These are phyloP conservation scores for Hamamelis virginiana DNA, from an alignment of 164 flowering plant species.

Conservation along the genomic window DNA sequence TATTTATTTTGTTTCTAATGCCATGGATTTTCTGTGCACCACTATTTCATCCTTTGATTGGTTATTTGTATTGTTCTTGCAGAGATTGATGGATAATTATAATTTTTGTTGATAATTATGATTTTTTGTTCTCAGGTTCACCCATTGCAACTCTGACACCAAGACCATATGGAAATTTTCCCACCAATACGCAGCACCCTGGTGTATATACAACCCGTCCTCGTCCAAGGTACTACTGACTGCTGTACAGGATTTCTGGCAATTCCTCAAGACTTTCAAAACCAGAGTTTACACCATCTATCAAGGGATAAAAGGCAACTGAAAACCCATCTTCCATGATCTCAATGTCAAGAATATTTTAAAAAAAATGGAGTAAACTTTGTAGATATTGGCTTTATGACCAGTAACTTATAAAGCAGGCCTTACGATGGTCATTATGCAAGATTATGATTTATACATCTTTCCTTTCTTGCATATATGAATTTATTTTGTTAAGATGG, in stretches of 20 bases:
- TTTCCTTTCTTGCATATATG: too few relatives aligned
- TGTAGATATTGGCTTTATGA: too few relatives aligned
- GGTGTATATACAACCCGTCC: slow-evolving; percentile 19
- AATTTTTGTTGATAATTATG: too few relatives aligned
- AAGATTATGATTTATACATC: too few relatives aligned
- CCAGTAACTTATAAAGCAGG: too few relatives aligned
- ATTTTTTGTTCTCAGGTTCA: slow-evolving; percentile 20
- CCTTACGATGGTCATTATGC: too few relatives aligned
- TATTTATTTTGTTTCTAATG: not conserved
- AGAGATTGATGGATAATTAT: not conserved
- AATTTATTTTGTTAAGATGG: too few relatives aligned
- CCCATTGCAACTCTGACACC: slow-evolving; percentile 24
- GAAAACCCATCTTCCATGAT: too few relatives aligned
- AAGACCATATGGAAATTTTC: slow-evolving; percentile 16
- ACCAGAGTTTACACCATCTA: not conserved
- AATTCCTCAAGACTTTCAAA: not conserved
- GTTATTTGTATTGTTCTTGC: not conserved
- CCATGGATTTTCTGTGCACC: too few relatives aligned
- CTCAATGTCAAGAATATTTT: too few relatives aligned
- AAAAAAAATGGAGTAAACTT: too few relatives aligned
- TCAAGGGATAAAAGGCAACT: too few relatives aligned
- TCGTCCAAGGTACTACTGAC: slow-evolving; percentile 25
- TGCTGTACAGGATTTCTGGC: slow-evolving; percentile 1
- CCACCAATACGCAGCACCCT: slow-evolving; percentile 8
- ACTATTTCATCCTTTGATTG: not conserved